These are phyloP conservation scores for Trichophyton mentagrophytes DNA, from an alignment of 2,329 filamentous ascomycete genomes.

Conservation along the genomic window DNA sequence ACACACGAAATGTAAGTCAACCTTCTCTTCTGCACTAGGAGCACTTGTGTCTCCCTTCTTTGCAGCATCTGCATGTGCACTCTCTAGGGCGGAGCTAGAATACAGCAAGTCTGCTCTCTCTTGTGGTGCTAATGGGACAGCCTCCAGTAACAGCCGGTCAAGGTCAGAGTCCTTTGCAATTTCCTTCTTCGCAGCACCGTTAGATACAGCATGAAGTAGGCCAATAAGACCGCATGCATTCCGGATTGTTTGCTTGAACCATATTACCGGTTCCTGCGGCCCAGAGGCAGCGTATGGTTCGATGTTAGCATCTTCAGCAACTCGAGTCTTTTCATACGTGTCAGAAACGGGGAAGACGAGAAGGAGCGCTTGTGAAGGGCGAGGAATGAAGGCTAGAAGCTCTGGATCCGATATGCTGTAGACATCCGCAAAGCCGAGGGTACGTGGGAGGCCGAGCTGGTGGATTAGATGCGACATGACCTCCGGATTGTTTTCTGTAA, in stretches of 20 bases:
- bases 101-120: constrained; percentile 65
- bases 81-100: constrained; percentile 59
- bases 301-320: constrained; percentile 55
- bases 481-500: constrained; percentile 64
- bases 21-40: constrained; percentile 61
- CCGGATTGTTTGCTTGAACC: constrained; percentile 90
- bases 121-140: constrained; percentile 54
- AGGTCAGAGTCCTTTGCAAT: constrained; percentile 41
- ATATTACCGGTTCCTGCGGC: constrained; percentile 61
- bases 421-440: constrained; percentile 75
- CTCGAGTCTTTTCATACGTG: constrained; percentile 64
- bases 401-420: constrained; percentile 79
- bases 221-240: constrained; percentile 91
- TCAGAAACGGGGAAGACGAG: constrained; percentile 80
- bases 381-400: constrained; percentile 73
- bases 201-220: constrained; percentile 66
- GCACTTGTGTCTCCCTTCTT: constrained; percentile 63
- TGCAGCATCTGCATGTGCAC: constrained; percentile 67
- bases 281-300: constrained; percentile 57
- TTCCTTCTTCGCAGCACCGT: constrained; percentile 55
- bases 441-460: constrained; percentile 67
- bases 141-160: constrained; percentile 50
- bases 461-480: constrained; percentile 75
- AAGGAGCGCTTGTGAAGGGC: constrained; percentile 75
- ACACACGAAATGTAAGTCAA: constrained; percentile 94